These are phyloP conservation scores for Phytophthora quininea DNA, from an alignment of 352 stramenopile genomes.

Conservation along the genomic window DNA sequence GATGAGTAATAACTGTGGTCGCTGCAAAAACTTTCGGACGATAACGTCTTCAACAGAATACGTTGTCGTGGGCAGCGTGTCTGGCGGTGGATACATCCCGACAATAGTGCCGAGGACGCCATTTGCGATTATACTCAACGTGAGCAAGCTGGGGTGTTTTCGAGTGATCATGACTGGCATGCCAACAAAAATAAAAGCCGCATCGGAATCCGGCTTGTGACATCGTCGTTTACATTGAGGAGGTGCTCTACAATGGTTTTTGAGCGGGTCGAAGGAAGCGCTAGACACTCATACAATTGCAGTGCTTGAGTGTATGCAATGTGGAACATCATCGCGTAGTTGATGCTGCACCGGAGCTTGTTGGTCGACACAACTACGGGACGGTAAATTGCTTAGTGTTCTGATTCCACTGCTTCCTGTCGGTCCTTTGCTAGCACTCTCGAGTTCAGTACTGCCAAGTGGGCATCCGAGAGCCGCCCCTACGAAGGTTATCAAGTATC, in stretches of 20 bases:
- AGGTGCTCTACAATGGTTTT: neutral
- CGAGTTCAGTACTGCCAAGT: constrained; percentile 3
- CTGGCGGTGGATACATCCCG: constrained; percentile 5
- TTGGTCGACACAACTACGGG: constrained; percentile 3
- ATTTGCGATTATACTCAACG: constrained; percentile 18
- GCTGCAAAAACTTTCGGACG: constrained; percentile 1
- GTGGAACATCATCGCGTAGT: constrained; percentile 7
- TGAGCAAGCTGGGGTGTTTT: constrained; percentile 11
- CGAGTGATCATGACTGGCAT: constrained; percentile 1
- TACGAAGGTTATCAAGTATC: constrained; percentile 21
- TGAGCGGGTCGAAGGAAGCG: neutral
- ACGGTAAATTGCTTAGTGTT: neutral
- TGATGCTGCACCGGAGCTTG: constrained; percentile 2
- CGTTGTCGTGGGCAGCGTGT: neutral
- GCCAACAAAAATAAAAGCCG: neutral
- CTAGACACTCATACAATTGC: neutral
- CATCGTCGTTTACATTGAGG: neutral
- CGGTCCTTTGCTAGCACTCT: neutral
- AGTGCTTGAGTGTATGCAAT: neutral
- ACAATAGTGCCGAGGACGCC: constrained; percentile 18
- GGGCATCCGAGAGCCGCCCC: neutral
- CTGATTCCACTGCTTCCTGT: neutral
- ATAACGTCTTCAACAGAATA: neutral
- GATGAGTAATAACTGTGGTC: constrained; percentile 11
- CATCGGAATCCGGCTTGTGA: neutral